Evolutionary conservation across 768 basidiomycete genomes (phyloP), one percentile per base, ranked within the genome.

Genomic region (Collybia mongolica): DNA sequence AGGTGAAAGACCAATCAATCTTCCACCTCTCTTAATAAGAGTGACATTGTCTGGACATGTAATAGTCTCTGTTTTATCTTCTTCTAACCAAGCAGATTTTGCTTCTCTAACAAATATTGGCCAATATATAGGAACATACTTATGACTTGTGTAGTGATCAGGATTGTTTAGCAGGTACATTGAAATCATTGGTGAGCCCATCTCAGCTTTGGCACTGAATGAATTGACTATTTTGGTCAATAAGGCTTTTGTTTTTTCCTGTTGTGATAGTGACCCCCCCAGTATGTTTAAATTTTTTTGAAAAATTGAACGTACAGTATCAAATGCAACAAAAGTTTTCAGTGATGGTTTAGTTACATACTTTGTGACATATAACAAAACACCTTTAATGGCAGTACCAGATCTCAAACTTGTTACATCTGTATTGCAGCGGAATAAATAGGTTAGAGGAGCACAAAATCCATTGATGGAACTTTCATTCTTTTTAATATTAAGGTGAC

Each of bases 261-360:
- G 28, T 9, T 26, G 40, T 3, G 44, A 39, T 7, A 43, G 19
- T n/a, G 44, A 39, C 3, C 60, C 59, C 9, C 53, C 52, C 0
- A 66, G 18, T 7, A 63, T 46, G 17, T 68, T 60, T 15, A 52
- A 15, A 39, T 66, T 56, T 24, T 62, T 61, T 0, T 60, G 52
- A 43, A 67, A 63, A 0, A 69, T 49, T 8, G 59, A 48, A 11
- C 52, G 49, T 0, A 70, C 54, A 6, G 65, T 49, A 0, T 72
- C 61, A 59, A 76, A 74, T 22, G 73, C 61, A 12, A 57, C 58
- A 55, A 72, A 62, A 0, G 69, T 72, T 39, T 74, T 77, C 9
- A 79, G 51, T 1, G 56, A 38, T 0, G 60, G 39, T 53, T 79
- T 79, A 0, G 71, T 74, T 0, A 77, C 63, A 55, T 79, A 79